Evolutionary conservation across 2,329 filamentous ascomycete genomes (phyloP), one percentile per base, ranked within the genome.

Genomic region (Trichoderma sp.): DNA sequence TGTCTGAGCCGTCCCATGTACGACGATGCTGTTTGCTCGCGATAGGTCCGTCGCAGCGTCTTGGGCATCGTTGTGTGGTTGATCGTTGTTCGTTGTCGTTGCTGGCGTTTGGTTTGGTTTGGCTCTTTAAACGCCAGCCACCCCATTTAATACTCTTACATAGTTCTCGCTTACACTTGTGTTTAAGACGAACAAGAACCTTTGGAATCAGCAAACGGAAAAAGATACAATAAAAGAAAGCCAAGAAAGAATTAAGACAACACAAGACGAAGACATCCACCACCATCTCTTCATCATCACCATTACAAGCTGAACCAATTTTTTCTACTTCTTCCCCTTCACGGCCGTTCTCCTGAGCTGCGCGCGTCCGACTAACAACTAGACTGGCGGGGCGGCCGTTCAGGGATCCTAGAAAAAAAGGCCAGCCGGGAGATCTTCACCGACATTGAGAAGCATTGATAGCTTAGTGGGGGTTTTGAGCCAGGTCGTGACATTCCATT

Each of bases 381-480:
- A 65, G 65, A 71, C 66, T 53, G 57, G 53, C 65, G 73, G 65
- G 73, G 72, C 63, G 66, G 32, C 65, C 57, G 24, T 71, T 43
- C 72, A 74, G 61, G 51, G 70, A 71, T 70, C 51, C 70, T 66
- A 43, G 39, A n/a, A 60, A 34, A 70, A 66, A 72, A 63, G 61
- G 24, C 61, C 53, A 39, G 53, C 57, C 65, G 62, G 72, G 57
- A 58, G 43, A 73, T 74, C 72, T 71, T 74, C 73, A 74, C 73
- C 73, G 73, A 74, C 73, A 72, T 67, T 43, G 47, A 67, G 47
- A 58, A 36, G 51, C 64, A 67, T 68, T 58, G 57, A 60, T 60
- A 34, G 51, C 30, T 30, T 73, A 67, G 70, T 69, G 70, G 70
- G 66, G 70, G 60, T 4, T 24, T 28, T 53, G 57, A 28, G 56